phyloP scores from a whole-genome alignment of 2,329 filamentous ascomycete genomes.

The Colletotrichum plurivorum region DNA sequence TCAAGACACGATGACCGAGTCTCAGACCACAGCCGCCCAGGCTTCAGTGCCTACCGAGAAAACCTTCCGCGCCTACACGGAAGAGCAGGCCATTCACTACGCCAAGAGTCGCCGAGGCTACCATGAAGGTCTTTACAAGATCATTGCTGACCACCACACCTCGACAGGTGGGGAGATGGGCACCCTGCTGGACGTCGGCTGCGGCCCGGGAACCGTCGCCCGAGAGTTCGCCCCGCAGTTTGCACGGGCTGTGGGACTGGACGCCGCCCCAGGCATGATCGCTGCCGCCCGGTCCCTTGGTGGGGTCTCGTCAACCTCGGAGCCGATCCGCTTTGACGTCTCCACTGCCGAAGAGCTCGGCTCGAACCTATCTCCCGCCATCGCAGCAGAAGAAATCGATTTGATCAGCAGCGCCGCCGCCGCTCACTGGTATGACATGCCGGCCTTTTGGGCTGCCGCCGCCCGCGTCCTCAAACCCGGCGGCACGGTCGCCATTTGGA shows the following conservation, averaged over 20 bases:
- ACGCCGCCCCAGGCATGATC: conserved; percentile 69
- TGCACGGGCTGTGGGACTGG: conserved; percentile 61
- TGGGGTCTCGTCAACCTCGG: conserved; percentile 46
- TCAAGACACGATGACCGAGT: conserved; percentile 17
- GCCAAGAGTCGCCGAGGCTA: conserved; percentile 59
- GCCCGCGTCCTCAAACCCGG: conserved; percentile 63
- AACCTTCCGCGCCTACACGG: conserved; percentile 62
- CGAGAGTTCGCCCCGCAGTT: conserved; percentile 63
- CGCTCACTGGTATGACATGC: conserved; percentile 72
- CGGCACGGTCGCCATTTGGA: conserved; percentile 70
- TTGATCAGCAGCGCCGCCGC: conserved; percentile 65
- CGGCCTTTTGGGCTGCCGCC: conserved; percentile 62
- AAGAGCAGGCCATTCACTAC: conserved; percentile 60
- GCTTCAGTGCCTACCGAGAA: conserved; percentile 36
- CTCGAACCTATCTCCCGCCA: conserved; percentile 43
- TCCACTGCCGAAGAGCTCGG: conserved; percentile 61
- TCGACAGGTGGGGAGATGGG: conserved; percentile 59
- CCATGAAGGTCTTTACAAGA: conserved; percentile 59
- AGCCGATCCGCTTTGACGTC: conserved; percentile 57
- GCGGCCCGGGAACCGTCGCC: conserved; percentile 67
- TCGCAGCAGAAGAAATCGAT: conserved; percentile 58
- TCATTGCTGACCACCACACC: conserved; percentile 61
- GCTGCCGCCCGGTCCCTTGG: conserved; percentile 56
- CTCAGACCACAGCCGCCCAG: conserved; percentile 5
- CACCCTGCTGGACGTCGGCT: conserved; percentile 68